Evolutionary conservation across 768 basidiomycete species (phyloP).

Genomic region (Podaxis mareebaensis): DNA sequence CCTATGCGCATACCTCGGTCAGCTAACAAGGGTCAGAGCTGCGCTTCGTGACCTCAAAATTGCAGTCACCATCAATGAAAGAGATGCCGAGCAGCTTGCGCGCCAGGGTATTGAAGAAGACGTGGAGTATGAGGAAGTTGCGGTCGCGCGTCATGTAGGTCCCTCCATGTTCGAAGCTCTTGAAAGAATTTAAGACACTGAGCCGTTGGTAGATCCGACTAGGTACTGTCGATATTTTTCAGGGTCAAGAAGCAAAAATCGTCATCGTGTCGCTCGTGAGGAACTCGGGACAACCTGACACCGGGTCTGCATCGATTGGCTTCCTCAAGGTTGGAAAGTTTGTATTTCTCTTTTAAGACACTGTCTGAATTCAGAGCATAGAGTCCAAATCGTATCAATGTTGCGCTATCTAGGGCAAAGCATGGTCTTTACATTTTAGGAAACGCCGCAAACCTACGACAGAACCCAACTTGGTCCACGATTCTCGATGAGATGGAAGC

Average conservation of each 20-base stretch:
- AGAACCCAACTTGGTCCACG: constrained; percentile 46
- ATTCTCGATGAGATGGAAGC: constrained; percentile 59
- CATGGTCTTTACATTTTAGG: constrained; percentile 77
- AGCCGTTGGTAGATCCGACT: constrained; percentile 51
- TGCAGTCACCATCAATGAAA: constrained; percentile 67
- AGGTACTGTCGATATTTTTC: constrained; percentile 78
- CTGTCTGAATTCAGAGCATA: background rate
- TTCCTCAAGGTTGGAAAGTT: constrained; percentile 62
- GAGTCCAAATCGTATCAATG: constrained; percentile 62
- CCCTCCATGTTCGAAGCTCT: too few relatives aligned
- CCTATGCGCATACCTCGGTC: constrained; percentile 48
- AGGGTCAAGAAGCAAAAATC: constrained; percentile 73
- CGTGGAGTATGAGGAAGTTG: constrained; percentile 23
- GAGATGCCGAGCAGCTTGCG: constrained; percentile 62
- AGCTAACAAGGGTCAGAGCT: constrained; percentile 41
- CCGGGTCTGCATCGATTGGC: constrained; percentile 53
- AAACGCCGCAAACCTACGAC: constrained; percentile 54
- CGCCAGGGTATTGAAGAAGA: constrained; percentile 46
- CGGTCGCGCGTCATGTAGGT: too few relatives aligned
- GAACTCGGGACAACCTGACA: constrained; percentile 50
- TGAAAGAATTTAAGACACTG: background rate
- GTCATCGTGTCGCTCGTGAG: constrained; percentile 76
- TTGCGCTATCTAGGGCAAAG: constrained; percentile 72
- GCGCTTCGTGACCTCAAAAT: constrained; percentile 42
- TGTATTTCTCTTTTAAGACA: background rate